Evolutionary conservation across 208 protist species (phyloP), one percentile per base, ranked within the genome.

Genomic region (Leishmania tarentolae): DNA sequence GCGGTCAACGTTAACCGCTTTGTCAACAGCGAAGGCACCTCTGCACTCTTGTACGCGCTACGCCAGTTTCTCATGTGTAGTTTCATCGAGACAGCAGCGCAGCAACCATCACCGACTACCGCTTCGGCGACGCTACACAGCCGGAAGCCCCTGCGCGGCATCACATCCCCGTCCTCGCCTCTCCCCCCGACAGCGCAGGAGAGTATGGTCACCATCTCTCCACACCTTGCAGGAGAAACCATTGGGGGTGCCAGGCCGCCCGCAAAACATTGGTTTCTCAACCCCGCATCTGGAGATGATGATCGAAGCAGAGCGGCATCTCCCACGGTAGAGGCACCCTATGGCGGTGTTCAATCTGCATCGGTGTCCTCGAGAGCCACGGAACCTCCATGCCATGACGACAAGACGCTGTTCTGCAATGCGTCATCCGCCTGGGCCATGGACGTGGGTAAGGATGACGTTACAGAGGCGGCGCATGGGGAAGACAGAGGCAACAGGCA

Each of bases 1-100:
- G 65, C 57, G 24, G 77, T 87, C 24, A 83, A 91, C 35, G 61
- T 89, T 42, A 91, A 89, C 77, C 80, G 78, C 40, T 87, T 85
- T 61, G 84, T 80, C 56, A 88, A 85, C 74, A 86, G 84, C 65
- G 69, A 80, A 15, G 76, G 85, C 63, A 87, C 79, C 0, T 88
- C 84, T 3, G 80, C 85, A n/a, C 80, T 91, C 46, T 80, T 84
- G 31, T 82, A 85, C 71, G 81, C 84, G 6, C 57, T 88, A 44
- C 87, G 87, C n/a, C 81, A 83, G 71, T 82, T 76, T 42, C 63
- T 85, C 42, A 11, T 40, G 9, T 82, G 77, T 35, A 66, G 61
- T 44, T 35, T 59, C n/a, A 9, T 52, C 40, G 52, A 53, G 35
- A 42, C 56, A 21, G 56, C 40, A 46, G 31, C 56, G 9, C 52